phyloP scores from a whole-genome alignment of 1,284 basidiomycete species.

The Porogramme epimiltina region DNA sequence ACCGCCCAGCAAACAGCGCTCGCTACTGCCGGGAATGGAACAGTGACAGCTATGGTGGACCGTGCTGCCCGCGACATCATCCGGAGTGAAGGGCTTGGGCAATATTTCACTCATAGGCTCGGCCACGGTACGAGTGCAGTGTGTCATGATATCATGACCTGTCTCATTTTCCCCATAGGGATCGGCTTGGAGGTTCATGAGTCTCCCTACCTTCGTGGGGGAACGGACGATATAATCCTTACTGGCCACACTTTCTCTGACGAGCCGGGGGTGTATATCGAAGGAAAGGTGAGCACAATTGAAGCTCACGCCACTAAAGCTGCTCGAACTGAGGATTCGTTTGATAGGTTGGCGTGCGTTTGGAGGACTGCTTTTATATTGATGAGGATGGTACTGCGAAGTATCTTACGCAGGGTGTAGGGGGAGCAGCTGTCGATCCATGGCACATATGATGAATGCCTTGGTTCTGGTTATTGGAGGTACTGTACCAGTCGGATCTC shows the following conservation, averaged over 20 bases:
- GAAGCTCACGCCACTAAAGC: not conserved
- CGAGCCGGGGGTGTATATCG: slow-evolving; percentile 85
- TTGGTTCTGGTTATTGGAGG: not conserved
- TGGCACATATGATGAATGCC: slow-evolving; percentile 46
- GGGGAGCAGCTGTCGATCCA: slow-evolving; percentile 56
- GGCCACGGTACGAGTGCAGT: slow-evolving; percentile 62
- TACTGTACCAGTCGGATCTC: too few species aligned
- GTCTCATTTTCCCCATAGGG: slow-evolving; percentile 42
- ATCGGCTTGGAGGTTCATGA: slow-evolving; percentile 87
- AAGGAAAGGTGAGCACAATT: slow-evolving; percentile 54
- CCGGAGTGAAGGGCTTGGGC: slow-evolving; percentile 44
- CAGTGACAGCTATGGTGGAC: slow-evolving; percentile 62
- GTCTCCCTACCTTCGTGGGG: slow-evolving; percentile 76
- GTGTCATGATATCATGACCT: not conserved
- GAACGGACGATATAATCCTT: slow-evolving; percentile 57
- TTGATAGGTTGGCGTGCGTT: slow-evolving; percentile 67
- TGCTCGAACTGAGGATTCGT: not conserved
- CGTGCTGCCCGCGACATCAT: slow-evolving; percentile 64
- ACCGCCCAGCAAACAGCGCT: slow-evolving; percentile 65
- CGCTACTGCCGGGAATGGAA: slow-evolving; percentile 47
- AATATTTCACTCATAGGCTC: slow-evolving; percentile 80
- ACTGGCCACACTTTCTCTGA: slow-evolving; percentile 78
- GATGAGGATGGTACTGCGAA: slow-evolving; percentile 51
- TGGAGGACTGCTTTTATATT: slow-evolving; percentile 85
- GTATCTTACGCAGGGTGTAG: slow-evolving; percentile 63